Conservation (phyloP, 2,329 filamentous ascomycete species). For the Colletotrichum theobromicola region DNA sequence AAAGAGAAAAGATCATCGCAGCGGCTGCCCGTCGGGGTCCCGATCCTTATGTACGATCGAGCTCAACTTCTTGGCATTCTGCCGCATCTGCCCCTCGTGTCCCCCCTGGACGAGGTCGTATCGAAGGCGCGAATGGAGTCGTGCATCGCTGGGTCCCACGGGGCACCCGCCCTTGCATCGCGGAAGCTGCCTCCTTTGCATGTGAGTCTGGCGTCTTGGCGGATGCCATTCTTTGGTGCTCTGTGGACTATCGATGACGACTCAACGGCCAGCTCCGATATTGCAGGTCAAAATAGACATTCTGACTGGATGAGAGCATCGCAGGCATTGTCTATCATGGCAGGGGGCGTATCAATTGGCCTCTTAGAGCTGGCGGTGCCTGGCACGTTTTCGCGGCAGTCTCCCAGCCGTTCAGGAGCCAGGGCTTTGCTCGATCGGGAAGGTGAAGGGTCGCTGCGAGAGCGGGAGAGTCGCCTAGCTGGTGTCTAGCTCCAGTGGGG, state of each 20-base stretch:
- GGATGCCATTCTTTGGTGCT: neutral
- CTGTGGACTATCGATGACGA: conserved; percentile 1
- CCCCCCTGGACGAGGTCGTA: neutral
- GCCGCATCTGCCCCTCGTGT: neutral
- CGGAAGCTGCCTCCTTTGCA: conserved; percentile 6
- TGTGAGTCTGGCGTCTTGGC: neutral
- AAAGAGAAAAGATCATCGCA: neutral
- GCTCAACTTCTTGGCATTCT: neutral
- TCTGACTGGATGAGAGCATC: conserved; percentile 8
- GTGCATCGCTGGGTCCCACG: conserved; percentile 2
- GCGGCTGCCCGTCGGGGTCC: neutral
- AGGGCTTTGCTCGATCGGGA: conserved; percentile 9
- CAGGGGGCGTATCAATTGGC: conserved; percentile 24
- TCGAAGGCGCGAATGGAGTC: neutral
- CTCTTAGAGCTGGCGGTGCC: conserved; percentile 22
- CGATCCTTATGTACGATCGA: neutral
- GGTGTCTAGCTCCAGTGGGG: conserved; percentile 9
- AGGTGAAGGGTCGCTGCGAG: conserved; percentile 11
- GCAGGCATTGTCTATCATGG: neutral
- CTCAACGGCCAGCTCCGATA: conserved; percentile 16
- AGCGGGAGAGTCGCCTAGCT: conserved; percentile 14
- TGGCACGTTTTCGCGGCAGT: conserved; percentile 21
- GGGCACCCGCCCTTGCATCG: conserved; percentile 16
- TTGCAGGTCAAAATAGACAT: neutral
- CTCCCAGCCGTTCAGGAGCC: neutral